Conservation (phyloP, 108 stramenopile species). For the Conticribra weissflogii region DNA sequence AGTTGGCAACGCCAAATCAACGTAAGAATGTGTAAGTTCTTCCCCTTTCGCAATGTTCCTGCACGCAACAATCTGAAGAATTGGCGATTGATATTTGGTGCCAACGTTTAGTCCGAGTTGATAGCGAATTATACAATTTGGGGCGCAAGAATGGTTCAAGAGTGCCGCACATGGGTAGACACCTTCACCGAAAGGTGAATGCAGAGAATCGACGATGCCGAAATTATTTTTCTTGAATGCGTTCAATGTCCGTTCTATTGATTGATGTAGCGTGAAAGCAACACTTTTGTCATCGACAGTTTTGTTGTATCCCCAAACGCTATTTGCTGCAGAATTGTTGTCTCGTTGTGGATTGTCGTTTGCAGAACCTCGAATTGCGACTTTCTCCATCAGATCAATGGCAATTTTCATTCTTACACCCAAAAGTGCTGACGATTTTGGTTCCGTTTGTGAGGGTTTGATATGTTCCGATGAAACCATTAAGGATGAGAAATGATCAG, state of each 20-base stretch:
- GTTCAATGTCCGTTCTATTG: slow-evolving; percentile 27
- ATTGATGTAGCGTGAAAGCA: slow-evolving; percentile 11
- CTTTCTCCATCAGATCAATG: slow-evolving; percentile 24
- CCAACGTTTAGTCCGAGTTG: slow-evolving; percentile 32
- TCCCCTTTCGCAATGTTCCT: slow-evolving; percentile 51
- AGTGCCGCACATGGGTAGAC: slow-evolving; percentile 75
- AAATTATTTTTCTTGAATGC: slow-evolving; percentile 68
- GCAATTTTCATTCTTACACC: slow-evolving; percentile 18
- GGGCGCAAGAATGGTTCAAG: slow-evolving; percentile 76
- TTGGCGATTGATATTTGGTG: slow-evolving; percentile 20
- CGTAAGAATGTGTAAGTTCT: slow-evolving; percentile 73
- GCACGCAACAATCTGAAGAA: slow-evolving; percentile 43
- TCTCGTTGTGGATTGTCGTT: slow-evolving; percentile 5
- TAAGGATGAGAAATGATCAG: slow-evolving; percentile 29
- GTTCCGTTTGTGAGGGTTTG: background rate
- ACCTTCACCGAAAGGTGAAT: slow-evolving; percentile 50
- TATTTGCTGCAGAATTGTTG: background rate
- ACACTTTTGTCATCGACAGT: background rate
- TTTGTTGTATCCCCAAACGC: slow-evolving; percentile 29
- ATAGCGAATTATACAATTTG: slow-evolving; percentile 70
- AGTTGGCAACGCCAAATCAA: slow-evolving; percentile 55
- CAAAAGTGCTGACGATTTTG: background rate
- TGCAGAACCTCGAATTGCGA: slow-evolving; percentile 12
- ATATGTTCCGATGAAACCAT: slow-evolving; percentile 24
- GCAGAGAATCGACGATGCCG: slow-evolving; percentile 60